phyloP scores from a whole-genome alignment of 2,329 filamentous ascomycete genomes.

The Botryotinia globosa region DNA sequence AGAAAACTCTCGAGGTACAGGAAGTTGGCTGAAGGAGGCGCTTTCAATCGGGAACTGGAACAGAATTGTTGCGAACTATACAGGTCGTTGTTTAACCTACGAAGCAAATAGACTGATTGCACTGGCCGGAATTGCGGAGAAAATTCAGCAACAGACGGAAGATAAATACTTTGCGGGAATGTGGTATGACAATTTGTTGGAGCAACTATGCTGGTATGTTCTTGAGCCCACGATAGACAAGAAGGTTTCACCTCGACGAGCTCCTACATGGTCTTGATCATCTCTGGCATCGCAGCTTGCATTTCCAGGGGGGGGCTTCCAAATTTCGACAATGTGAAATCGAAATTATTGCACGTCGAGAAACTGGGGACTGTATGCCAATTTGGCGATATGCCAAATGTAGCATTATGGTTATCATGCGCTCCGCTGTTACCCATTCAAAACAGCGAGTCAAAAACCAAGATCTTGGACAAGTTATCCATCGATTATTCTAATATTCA shows the following conservation, averaged over 20 bases:
- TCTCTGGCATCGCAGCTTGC: neutral
- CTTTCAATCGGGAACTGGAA: neutral
- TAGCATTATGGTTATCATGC: neutral
- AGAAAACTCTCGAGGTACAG: no score
- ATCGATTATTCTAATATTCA: no score
- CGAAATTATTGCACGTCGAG: neutral
- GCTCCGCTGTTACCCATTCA: neutral
- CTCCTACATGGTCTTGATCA: neutral
- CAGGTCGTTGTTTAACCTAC: neutral
- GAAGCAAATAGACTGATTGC: neutral
- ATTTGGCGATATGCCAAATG: neutral
- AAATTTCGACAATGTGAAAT: no score
- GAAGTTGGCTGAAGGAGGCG: neutral
- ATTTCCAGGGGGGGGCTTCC: no score
- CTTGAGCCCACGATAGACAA: fast-evolving
- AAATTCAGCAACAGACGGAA: neutral
- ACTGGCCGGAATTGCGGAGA: neutral
- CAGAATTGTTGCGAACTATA: neutral
- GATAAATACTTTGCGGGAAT: neutral
- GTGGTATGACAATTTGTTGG: neutral
- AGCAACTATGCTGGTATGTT: neutral
- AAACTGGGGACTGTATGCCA: neutral
- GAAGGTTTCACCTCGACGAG: neutral
- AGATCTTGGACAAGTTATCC: no score
- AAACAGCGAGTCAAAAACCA: fast-evolving